Evolutionary conservation across 495 filamentous ascomycete genomes (phyloP), one percentile per base, ranked within the genome.

Genomic region (Cryomyces minteri): DNA sequence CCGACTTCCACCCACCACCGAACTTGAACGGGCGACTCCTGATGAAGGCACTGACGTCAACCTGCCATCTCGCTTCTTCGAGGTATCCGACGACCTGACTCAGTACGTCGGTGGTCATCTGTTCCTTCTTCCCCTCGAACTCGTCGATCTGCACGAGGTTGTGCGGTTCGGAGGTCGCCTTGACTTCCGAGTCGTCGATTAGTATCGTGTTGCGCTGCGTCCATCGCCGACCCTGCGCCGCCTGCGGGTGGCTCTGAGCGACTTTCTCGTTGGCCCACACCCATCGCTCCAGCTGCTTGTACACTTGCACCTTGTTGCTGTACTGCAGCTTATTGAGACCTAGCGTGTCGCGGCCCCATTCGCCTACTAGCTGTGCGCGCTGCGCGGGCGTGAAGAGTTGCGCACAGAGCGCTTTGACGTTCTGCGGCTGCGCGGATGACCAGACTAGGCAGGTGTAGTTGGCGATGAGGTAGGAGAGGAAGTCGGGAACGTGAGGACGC

Each of bases 191-290:
- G 59, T 96, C 92, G 50, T 98, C 90, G 25, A 96, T 77, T 9
- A 98, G 65, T 31, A 98, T 64, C 0, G 90, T 96, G 58, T 95
- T 88, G n/a, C 62, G 66, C 61, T 94, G 88, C 49, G 70, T 65
- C 83, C 85, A 98, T 0, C 12, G 29, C 14, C 36, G 43, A 0
- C 55, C 51, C 25, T 43, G 43, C 28, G 25, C 40, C 39, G 44
- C n/a, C 34, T 51, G 32, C 32, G 73, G 79, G 52, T 80, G 74
- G 5, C 60, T 54, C 0, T 56, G 51, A 45, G 64, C 62, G 7
- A 94, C 66, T 0, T 40, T n/a, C 0, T 64, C 47, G 46, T 76
- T 66, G 0, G 44, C 53, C 90, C 90, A 98, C 2, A 95, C 63
- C 18, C 18, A 25, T 28, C 59, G 66, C 0, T 70, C 66, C 5